Conservation (phyloP, 164 flowering plant genomes). For the Brasenia schreberi region DNA sequence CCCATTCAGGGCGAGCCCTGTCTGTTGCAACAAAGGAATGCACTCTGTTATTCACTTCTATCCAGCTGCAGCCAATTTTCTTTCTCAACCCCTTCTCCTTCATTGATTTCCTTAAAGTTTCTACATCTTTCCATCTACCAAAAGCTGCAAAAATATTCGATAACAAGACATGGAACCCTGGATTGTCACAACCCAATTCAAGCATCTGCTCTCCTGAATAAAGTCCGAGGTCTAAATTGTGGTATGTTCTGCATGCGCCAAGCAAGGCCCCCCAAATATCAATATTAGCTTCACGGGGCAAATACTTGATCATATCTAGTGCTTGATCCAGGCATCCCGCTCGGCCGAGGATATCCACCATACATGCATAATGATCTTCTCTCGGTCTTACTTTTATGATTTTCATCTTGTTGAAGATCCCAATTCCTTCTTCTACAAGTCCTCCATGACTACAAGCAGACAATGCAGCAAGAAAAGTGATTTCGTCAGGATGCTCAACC, state of each 20-base stretch:
- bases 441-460: constrained; percentile 28
- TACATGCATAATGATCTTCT: constrained; percentile 19
- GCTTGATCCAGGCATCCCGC: constrained; percentile 18
- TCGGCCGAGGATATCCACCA: constrained; percentile 19
- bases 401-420: constrained; percentile 19
- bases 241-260: constrained; percentile 15
- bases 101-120: constrained; percentile 19
- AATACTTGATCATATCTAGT: constrained; percentile 9
- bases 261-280: constrained; percentile 20
- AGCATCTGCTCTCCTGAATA: constrained; percentile 11
- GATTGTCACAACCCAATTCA: constrained; percentile 12
- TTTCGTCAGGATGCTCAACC: constrained; percentile 18
- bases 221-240: constrained; percentile 13
- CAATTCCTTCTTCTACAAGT: constrained; percentile 16
- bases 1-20: constrained; percentile 14
- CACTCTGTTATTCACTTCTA: constrained; percentile 12
- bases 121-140: constrained; percentile 21
- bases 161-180: constrained; percentile 17
- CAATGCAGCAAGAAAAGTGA: constrained; percentile 16
- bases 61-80: constrained; percentile 19
- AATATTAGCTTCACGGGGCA: constrained; percentile 11
- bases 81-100: constrained; percentile 13
- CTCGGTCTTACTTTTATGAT: constrained; percentile 8
- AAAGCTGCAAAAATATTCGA: constrained; percentile 19
- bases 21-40: constrained; percentile 12